Base-by-base conservation (phyloP, 176 grass and related monocot species). In the Bromus sterilis region DNA sequence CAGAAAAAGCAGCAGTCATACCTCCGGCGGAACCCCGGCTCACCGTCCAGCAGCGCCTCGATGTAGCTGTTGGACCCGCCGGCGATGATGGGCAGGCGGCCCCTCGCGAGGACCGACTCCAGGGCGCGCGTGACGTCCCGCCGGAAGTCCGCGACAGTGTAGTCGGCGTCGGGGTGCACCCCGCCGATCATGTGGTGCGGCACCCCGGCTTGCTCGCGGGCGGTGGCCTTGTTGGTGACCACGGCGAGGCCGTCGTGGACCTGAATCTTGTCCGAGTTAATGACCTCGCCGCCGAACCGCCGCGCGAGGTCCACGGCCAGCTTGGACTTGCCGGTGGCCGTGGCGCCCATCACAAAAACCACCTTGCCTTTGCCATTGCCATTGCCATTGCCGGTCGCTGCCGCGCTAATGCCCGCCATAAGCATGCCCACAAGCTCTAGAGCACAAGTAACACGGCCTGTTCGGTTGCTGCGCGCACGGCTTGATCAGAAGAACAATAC, bases 1-100 rank as follows among this genome's bases (percentile, higher is more conserved):
- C 81, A 83, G 6, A 83, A 33, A 44, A 83, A 76, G 81, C 71
- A 83, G 15, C 42, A 30, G 9, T 65, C 71, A 42, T 75, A 64
- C n/a, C 59, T 57, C 58, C 2, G 31, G 6, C 71, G 71, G 72
- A 83, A 76, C 0, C 16, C 43, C 5, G 23, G 35, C 5, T 14
- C 63, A 30, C 44, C 70, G 42, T 83, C 81, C 16, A 83, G 32
- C 43, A 83, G 11, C n/a, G 71, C 71, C 24, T 55, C 71, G 6
- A 83, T 32, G 42, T 55, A 83, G 16, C 59, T 29, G 44, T 83
- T 76, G 3, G 81, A 83, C 0, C 81, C 81, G 16, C 81, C 81
- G 6, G 81, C 81, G 59, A 83, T 37, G 71, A 83, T 7, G 10
- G 81, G 81, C 32, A 76, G 6, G 44, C 60, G 81, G 15, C 81